Evolutionary conservation across 768 basidiomycete species (phyloP), one percentile per base, ranked within the genome.

Genomic region (Boletus tylopilopsis): DNA sequence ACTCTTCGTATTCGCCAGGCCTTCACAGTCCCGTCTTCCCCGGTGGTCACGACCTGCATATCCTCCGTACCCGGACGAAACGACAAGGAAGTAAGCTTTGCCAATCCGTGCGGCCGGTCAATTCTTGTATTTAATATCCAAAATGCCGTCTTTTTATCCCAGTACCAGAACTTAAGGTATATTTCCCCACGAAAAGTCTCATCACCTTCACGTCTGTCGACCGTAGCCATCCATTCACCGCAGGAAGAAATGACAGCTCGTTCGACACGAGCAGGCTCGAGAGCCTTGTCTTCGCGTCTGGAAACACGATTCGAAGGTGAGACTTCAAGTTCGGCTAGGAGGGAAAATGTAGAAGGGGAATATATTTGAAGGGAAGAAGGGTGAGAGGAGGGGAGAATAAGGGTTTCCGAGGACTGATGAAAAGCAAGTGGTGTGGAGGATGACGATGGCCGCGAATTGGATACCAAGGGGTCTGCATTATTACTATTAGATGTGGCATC

Each of bases 331-430:
- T 99, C 95, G 39, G 84, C 84, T 3, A 91, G 62, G 1, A 93
- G 75, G 35, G 80, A 77, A 24, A 85, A 85, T 3, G 80, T 76
- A 8, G 76, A 67, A 2, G 87, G 87, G 16, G 90, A 87, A 71
- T 89, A 94, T 22, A 87, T 82, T 72, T 98, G 95, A 34, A 99
- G 74, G n/a, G 93, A 90, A 3, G 94, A 94, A 0, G 93, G 89
- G 62, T 99, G 94, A 0, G 94, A 94, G 3, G 95, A 93, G 0
- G 93, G 91, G 15, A 98, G 76, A 56, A 97, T 77, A 52, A 98
- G 73, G 6, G 90, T 82, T 25, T 84, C 79, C 5, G 91, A 85
- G 6, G 72, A 69, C 3, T 76, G 70, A 66, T 97, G 94, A 36
- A 89, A 74, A 6, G 88, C 85, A 23, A 96, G 78, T 13, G 91